These are phyloP conservation scores for Ophiostoma himal-ulmi DNA, from an alignment of 2,329 filamentous ascomycete species.

Conservation along the genomic window DNA sequence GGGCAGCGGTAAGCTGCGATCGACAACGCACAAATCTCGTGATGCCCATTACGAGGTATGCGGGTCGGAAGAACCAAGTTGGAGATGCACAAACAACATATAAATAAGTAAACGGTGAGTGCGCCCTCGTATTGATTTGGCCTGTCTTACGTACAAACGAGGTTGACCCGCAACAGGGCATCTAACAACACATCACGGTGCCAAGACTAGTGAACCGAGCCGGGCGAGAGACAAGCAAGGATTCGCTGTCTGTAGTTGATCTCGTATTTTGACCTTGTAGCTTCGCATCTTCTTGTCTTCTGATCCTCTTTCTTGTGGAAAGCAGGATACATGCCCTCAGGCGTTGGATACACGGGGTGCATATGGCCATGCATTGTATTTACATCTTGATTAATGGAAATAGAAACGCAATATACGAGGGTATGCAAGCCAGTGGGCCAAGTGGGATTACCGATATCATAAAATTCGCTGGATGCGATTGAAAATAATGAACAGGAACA, in stretches of 20 bases:
- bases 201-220: not conserved
- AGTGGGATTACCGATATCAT: not conserved
- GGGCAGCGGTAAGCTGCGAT: not conserved
- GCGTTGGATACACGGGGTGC: not conserved
- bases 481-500: not conserved
- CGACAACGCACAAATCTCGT: not conserved
- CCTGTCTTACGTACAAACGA: slow-evolving; percentile 10
- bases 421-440: not conserved
- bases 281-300: not conserved
- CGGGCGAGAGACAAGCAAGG: not conserved
- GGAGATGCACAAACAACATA: not conserved
- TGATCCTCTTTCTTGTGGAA: not conserved
- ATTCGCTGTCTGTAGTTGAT: not conserved
- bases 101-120: not conserved
- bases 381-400: not conserved
- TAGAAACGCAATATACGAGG: not conserved
- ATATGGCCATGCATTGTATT: not conserved
- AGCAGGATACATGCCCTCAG: not conserved
- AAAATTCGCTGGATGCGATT: not conserved
- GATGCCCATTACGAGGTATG: not conserved
- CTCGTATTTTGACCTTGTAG: not conserved
- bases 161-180: not conserved
- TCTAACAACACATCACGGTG: not conserved
- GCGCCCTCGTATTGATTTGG: not conserved
- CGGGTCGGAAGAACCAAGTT: not conserved